These are phyloP conservation scores for Fraxinus quadrangulata DNA, from an alignment of 257 asterid genomes.

Conservation along the genomic window DNA sequence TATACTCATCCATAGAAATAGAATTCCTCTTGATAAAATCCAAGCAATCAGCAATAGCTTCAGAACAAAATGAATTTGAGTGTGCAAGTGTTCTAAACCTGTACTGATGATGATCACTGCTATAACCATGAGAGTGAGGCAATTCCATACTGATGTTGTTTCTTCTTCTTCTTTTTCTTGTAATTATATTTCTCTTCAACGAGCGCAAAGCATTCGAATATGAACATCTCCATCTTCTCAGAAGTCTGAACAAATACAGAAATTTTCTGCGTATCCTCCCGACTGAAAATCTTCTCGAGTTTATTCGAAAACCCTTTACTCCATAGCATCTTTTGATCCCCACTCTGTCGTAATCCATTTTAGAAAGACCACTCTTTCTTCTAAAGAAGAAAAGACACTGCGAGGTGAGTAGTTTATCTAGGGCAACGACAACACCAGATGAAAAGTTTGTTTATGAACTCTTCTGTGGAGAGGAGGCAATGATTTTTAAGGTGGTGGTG, in stretches of 20 bases:
- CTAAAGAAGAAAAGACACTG: background rate
- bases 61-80: slow-evolving; percentile 57
- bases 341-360: slow-evolving; percentile 41
- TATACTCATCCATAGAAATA: slow-evolving; percentile 48
- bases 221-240: slow-evolving; percentile 31
- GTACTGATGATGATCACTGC: slow-evolving; percentile 9
- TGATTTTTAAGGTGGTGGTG: slow-evolving; percentile 5
- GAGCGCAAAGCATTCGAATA: slow-evolving; percentile 29
- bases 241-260: slow-evolving; percentile 30
- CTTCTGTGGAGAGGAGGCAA: slow-evolving; percentile 3
- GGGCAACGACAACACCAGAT: background rate
- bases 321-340: slow-evolving; percentile 33
- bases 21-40: slow-evolving; percentile 62
- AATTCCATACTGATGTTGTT: background rate
- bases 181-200: slow-evolving; percentile 20
- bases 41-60: slow-evolving; percentile 61
- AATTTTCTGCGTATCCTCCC: slow-evolving; percentile 40
- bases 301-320: slow-evolving; percentile 43
- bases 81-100: slow-evolving; percentile 33
- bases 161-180: slow-evolving; percentile 15
- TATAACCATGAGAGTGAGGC: background rate
- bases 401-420: too few relatives aligned
- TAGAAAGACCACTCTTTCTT: slow-evolving; percentile 13
- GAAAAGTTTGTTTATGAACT: background rate
- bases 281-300: slow-evolving; percentile 42